Evolutionary conservation across 495 filamentous ascomycete genomes (phyloP).

Genomic region (Xylaria scruposa): DNA sequence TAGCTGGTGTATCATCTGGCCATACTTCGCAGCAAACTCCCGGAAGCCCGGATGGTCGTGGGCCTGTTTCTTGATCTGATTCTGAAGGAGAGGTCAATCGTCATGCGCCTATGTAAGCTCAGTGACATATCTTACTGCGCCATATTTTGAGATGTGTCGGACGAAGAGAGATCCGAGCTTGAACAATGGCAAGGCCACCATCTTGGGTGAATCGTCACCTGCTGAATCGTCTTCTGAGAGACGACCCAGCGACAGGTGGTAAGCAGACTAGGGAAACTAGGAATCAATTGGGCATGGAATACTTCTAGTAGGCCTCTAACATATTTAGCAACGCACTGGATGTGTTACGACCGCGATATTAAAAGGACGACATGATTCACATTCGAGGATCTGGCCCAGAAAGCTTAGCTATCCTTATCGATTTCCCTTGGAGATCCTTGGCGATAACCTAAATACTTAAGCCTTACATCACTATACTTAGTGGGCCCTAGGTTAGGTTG

Average conservation of each 20-base stretch:
- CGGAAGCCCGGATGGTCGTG: constrained; percentile 94
- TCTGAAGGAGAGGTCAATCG: constrained; percentile 61
- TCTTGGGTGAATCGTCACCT: constrained; percentile 34
- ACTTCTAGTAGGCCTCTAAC: not conserved
- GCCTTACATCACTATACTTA: no score
- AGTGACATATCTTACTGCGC: constrained; percentile 52
- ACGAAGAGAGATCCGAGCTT: constrained; percentile 57
- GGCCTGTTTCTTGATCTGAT: constrained; percentile 90
- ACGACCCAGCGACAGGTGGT: not conserved
- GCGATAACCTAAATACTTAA: not conserved
- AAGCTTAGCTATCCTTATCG: constrained; percentile 18
- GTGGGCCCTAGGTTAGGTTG: no score
- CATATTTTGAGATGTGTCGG: constrained; percentile 66
- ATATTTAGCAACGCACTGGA: not conserved
- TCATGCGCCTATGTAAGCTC: constrained; percentile 4
- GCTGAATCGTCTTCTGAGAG: not conserved
- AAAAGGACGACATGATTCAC: constrained; percentile 11
- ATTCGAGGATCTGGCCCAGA: not conserved
- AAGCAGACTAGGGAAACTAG: not conserved
- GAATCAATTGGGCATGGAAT: not conserved
- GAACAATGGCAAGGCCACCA: constrained; percentile 59
- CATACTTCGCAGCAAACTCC: constrained; percentile 68
- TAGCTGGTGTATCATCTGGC: constrained; percentile 83
- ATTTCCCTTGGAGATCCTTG: not conserved
- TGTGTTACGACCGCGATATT: not conserved